Evolutionary conservation across 2,329 filamentous ascomycete genomes (phyloP).

Genomic region (Stagonosporopsis chrysanthemi): DNA sequence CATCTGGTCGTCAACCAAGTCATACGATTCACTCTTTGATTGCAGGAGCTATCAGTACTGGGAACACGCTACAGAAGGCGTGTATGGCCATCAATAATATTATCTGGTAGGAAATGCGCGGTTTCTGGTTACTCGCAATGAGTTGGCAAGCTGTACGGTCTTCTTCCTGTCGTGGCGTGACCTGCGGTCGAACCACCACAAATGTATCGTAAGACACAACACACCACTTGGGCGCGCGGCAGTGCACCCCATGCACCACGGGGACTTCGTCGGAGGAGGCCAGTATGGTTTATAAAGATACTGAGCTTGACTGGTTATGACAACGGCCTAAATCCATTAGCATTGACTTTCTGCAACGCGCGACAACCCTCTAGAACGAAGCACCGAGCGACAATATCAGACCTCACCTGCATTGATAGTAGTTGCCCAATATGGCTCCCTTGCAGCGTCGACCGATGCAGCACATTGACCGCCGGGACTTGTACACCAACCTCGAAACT

Average conservation of each 20-base stretch:
- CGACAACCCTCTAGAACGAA: background rate
- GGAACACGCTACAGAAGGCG: background rate
- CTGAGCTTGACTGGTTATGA: background rate
- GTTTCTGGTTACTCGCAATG: background rate
- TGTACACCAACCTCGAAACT: slow-evolving; percentile 74
- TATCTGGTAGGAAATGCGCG: too few species aligned
- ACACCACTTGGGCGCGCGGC: slow-evolving; percentile 21
- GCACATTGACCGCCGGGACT: slow-evolving; percentile 73
- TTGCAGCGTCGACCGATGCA: slow-evolving; percentile 50
- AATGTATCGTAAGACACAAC: slow-evolving; percentile 32
- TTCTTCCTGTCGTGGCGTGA: slow-evolving; percentile 24
- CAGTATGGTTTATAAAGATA: slow-evolving; percentile 15
- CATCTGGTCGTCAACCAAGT: background rate
- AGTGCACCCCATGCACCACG: slow-evolving; percentile 2
- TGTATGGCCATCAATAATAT: background rate
- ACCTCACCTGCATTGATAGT: background rate
- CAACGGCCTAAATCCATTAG: background rate
- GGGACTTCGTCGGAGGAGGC: background rate
- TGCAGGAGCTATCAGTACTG: background rate
- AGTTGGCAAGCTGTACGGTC: background rate
- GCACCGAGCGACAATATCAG: background rate
- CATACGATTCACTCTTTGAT: background rate
- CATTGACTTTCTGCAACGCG: background rate
- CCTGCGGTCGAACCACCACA: slow-evolving; percentile 28
- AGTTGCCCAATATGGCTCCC: slow-evolving; percentile 30